These are phyloP conservation scores for Aspergillus versicolor DNA, from an alignment of 2,329 filamentous ascomycete genomes.

Conservation along the genomic window DNA sequence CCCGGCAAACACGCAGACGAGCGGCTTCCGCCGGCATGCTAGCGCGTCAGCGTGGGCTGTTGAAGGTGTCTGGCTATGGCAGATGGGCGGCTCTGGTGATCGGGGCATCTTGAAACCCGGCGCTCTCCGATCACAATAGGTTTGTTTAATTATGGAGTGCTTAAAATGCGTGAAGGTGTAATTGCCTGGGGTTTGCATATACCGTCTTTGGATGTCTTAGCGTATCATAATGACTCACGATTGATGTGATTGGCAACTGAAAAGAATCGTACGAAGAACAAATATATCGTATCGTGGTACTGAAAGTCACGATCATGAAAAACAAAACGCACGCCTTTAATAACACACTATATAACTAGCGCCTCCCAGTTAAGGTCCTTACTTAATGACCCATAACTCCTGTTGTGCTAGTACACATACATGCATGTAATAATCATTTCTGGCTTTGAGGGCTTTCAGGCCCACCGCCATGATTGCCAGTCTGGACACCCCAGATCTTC, in stretches of 20 bases:
- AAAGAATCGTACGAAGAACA: not conserved
- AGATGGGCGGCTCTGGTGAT: constrained; percentile 62
- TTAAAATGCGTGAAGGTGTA: not conserved
- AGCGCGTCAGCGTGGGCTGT: constrained; percentile 81
- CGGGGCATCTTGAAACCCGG: constrained; percentile 40
- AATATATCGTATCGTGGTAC: not conserved
- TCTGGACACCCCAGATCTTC: constrained; percentile 44
- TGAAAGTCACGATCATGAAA: not conserved
- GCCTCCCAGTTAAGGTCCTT: no score
- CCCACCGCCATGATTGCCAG: constrained; percentile 7
- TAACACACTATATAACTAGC: not conserved
- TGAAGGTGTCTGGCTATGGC: constrained; percentile 87
- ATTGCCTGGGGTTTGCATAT: not conserved
- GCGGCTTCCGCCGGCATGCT: constrained; percentile 58
- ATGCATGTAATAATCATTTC: not conserved
- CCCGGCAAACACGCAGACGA: not conserved
- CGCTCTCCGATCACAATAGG: constrained; percentile 22
- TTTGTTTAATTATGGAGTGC: not conserved
- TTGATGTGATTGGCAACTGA: not conserved
- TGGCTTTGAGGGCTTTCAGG: not conserved
- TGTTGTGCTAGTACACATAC: not conserved
- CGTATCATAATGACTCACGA: constrained; percentile 4
- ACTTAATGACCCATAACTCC: not conserved
- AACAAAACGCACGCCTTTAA: not conserved
- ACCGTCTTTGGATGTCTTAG: not conserved